Conservation (phyloP, 2,329 filamentous ascomycete genomes). For the Raffaelea deltoideospora region DNA sequence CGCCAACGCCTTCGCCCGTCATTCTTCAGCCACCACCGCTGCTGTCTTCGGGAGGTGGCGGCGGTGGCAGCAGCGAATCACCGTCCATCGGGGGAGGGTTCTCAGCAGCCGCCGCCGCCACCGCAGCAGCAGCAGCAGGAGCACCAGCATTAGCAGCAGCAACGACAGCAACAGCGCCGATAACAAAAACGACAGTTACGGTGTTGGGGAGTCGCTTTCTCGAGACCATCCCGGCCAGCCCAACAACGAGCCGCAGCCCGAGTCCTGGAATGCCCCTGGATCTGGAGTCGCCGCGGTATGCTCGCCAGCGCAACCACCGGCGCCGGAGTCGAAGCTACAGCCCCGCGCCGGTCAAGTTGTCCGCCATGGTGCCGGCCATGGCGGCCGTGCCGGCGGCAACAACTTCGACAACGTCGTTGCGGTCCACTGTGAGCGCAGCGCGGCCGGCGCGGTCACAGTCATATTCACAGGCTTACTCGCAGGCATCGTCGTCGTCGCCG, state of each 20-base stretch:
- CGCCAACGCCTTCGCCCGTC: too few relatives aligned
- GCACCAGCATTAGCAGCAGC: too few relatives aligned
- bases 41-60: too few relatives aligned
- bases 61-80: too few relatives aligned
- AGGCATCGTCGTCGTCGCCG: slow-evolving; percentile 7
- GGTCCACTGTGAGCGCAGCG: neutral
- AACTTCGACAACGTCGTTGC: neutral
- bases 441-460: slow-evolving; percentile 4
- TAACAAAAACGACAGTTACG: too few relatives aligned
- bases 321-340: slow-evolving; percentile 37
- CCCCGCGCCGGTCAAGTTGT: slow-evolving; percentile 22
- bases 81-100: too few relatives aligned
- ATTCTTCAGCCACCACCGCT: too few relatives aligned
- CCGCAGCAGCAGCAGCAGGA: too few relatives aligned
- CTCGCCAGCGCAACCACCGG: too few relatives aligned
- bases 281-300: slow-evolving; percentile 34
- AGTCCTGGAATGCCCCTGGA: slow-evolving; percentile 49
- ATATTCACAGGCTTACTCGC: slow-evolving; percentile 12
- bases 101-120: too few relatives aligned
- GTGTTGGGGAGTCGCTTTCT: slow-evolving; percentile 32
- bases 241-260: slow-evolving; percentile 46
- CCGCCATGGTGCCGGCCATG: slow-evolving; percentile 14
- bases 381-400: neutral
- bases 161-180: too few relatives aligned
- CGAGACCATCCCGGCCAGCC: slow-evolving; percentile 57